Conservation (phyloP, 2,329 filamentous ascomycete genomes). For the Xylariaceae sp. region DNA sequence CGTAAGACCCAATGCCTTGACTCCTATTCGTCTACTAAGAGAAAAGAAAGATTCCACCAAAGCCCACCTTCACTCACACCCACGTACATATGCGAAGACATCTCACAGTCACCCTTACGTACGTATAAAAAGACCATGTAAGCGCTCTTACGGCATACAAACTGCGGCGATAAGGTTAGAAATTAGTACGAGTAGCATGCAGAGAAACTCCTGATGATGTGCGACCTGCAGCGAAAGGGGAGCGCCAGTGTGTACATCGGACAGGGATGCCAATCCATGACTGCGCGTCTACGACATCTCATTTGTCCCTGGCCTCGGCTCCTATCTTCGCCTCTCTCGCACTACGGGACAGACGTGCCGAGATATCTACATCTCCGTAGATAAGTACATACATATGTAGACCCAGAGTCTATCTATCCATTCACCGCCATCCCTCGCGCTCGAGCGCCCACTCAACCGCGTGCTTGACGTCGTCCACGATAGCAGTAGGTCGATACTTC, state of each 20-base stretch:
- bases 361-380: neutral
- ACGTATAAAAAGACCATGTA: too few species aligned
- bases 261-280: neutral
- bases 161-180: neutral
- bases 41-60: neutral
- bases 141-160: neutral
- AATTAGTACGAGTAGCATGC: neutral
- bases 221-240: neutral
- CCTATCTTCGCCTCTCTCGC: too few species aligned
- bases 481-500: constrained; percentile 55
- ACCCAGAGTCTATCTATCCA: neutral
- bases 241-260: neutral
- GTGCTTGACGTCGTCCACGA: constrained; percentile 68
- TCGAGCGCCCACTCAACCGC: constrained; percentile 73
- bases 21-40: neutral
- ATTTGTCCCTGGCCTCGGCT: neutral
- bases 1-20: neutral
- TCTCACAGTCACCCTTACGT: too few species aligned
- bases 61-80: neutral
- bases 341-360: too few species aligned
- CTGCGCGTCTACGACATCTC: neutral
- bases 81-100: too few species aligned
- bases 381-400: neutral
- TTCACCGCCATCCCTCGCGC: constrained; percentile 41
- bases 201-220: neutral